phyloP scores from a whole-genome alignment of 192 early-diverging fungal genomes.

The Haplosporangium gracile region DNA sequence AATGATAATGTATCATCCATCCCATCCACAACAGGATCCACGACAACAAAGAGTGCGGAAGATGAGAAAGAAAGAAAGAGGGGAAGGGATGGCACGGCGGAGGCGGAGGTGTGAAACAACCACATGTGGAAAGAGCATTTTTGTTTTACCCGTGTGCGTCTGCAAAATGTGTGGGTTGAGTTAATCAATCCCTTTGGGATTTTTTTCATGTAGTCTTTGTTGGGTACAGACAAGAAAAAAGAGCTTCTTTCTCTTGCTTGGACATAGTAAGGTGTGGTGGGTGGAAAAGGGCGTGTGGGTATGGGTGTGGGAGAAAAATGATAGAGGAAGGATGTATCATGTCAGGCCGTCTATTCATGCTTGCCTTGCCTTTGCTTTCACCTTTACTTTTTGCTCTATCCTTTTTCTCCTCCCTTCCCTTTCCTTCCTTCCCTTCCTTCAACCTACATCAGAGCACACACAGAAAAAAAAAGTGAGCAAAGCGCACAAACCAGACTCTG shows the following conservation, averaged over 20 bases:
- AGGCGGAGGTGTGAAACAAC: not conserved
- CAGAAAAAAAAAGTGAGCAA: not conserved
- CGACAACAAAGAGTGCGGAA: not conserved
- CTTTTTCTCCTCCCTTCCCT: not conserved
- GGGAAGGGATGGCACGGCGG: not conserved
- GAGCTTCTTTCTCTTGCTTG: not conserved
- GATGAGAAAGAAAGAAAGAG: not conserved
- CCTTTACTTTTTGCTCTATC: not conserved
- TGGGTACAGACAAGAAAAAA: not conserved
- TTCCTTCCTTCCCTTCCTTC: not conserved
- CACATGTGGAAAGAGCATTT: not conserved
- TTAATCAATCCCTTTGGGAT: not conserved
- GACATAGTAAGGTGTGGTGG: not conserved
- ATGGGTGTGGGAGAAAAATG: not conserved
- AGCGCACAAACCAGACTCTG: constrained; percentile 38
- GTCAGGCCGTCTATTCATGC: not conserved
- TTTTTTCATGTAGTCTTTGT: constrained; percentile 7
- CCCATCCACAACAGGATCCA: not conserved
- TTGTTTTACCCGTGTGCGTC: not conserved
- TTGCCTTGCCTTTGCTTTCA: not conserved
- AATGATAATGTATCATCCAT: not conserved
- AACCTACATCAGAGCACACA: not conserved
- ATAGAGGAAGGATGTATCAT: no score
- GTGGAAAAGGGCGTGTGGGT: no score
- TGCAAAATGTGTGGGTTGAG: not conserved